A percentile compares a stretch with the other conserved stretches of the same genome.
These are phyloP conservation scores for Rhodomyrtus psidioides DNA, from an alignment of 441 rosid species.

Conservation along the genomic window DNA sequence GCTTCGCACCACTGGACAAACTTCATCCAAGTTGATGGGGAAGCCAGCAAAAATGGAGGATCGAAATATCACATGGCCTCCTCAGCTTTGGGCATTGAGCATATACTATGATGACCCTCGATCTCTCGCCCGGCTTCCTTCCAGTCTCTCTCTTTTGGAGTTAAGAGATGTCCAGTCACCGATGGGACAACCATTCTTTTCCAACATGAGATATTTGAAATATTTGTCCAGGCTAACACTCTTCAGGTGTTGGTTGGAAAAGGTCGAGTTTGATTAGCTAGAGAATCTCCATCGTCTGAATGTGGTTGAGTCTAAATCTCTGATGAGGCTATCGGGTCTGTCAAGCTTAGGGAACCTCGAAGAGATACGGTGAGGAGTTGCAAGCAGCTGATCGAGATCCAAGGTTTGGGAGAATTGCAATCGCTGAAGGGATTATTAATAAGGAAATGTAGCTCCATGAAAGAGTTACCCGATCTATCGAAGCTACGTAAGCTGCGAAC, in stretches of 20 bases:
- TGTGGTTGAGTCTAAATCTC: not conserved
- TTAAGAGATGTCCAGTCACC: not conserved
- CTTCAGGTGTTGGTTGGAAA: not conserved
- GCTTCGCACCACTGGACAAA: not conserved
- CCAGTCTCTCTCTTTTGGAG: not conserved
- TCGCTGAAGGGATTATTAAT: not conserved
- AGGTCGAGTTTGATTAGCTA: not conserved
- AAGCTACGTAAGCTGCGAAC: not conserved
- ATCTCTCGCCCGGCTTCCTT: not conserved
- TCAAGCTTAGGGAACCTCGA: not conserved
- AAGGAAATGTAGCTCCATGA: not conserved
- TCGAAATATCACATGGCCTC: not conserved
- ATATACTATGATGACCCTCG: not conserved
- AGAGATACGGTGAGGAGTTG: not conserved
- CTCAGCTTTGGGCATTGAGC: not conserved
- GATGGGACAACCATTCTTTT: not conserved
- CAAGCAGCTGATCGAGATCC: not conserved
- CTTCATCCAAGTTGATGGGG: not conserved
- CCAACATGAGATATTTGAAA: not conserved
- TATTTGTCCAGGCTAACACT: not conserved
- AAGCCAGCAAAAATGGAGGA: not conserved
- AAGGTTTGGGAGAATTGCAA: not conserved
- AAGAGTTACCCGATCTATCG: not conserved
- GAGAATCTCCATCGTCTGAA: not conserved
- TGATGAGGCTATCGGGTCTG: not conserved